Evolutionary conservation across 1,284 basidiomycete species (phyloP).

Genomic region (Cerioporus squamosus): DNA sequence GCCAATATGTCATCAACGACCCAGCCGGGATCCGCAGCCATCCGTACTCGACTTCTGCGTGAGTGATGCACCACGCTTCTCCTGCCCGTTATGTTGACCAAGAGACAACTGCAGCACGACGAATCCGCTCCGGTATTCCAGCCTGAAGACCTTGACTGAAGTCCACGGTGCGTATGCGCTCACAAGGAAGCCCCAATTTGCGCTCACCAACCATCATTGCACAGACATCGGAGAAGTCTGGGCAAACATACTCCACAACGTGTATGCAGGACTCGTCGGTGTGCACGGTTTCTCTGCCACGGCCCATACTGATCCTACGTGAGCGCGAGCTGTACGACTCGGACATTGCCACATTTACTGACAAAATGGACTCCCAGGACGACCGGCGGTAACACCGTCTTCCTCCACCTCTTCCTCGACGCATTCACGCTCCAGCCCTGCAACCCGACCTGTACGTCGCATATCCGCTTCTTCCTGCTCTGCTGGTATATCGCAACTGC

Average conservation of each 20-base stretch:
- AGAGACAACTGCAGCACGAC: not conserved
- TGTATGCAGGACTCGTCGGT: slow-evolving; percentile 49
- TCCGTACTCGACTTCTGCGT: slow-evolving; percentile 48
- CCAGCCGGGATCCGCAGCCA: slow-evolving; percentile 40
- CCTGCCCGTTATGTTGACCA: not conserved
- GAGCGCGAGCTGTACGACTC: not conserved
- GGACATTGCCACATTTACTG: not conserved
- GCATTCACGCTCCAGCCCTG: slow-evolving; percentile 53
- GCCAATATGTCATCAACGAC: slow-evolving; percentile 40
- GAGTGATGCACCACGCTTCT: slow-evolving; percentile 4
- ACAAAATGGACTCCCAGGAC: slow-evolving; percentile 24
- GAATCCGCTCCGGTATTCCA: slow-evolving; percentile 33
- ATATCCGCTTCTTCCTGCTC: not conserved
- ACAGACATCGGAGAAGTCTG: slow-evolving; percentile 53
- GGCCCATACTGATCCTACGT: slow-evolving; percentile 37
- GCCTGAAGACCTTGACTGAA: slow-evolving; percentile 38
- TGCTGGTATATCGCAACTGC: not conserved
- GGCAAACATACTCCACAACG: slow-evolving; percentile 59
- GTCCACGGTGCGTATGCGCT: slow-evolving; percentile 39
- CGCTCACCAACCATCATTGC: not conserved
- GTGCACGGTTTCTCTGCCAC: slow-evolving; percentile 47
- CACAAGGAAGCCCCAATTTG: not conserved
- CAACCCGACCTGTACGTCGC: slow-evolving; percentile 45
- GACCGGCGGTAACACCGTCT: slow-evolving; percentile 51
- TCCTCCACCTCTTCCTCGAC: slow-evolving; percentile 54